Evolutionary conservation across 805 yeast species (phyloP), one percentile per base, ranked within the genome.

Genomic region (Brettanomyces naardenensis): DNA sequence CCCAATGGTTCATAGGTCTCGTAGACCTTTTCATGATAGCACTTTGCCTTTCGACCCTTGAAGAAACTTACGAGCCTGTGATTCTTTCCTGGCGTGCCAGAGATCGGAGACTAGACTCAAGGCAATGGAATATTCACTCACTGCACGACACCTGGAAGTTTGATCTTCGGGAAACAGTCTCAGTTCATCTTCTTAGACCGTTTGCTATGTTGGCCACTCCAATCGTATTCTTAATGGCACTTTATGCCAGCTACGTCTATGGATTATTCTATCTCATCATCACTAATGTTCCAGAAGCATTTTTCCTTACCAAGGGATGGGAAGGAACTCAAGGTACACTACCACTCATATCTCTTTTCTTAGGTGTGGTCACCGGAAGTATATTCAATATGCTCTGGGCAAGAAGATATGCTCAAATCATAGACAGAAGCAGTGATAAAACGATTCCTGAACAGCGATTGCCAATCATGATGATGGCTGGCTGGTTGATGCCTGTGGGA

Each of bases 381-480:
- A 40, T 51, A 20, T 44, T 44, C 21, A 59, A 54, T 59, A 67
- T 61, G 59, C 62, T 45, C 7, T 44, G 42, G 44, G 39, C 50
- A 11, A 45, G 39, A 18, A 42, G 35, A 28, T 48, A 47, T 31
- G 42, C 43, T 3, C 33, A 19, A 25, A 6, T 42, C 7, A 34
- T 48, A 3, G 23, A 20, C 33, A 44, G 20, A 15, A 62, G 63
- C 37, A 58, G 60, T 14, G 73, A 74, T 4, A 58, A 56, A 30
- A 71, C 78, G 0, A 53, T 73, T 18, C 83, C 86, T 1, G 85
- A 79, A 49, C 73, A 73, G 47, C 64, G 84, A 36, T 62, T 78
- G 42, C 68, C 68, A 6, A 63, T 75, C 3, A 68, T 77, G 74
- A 73, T 74, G 43, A 55, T 63, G 13, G 61, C 71, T 17, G 76